Conservation (phyloP, 352 stramenopile genomes). For the Phytophthora pluvialis region DNA sequence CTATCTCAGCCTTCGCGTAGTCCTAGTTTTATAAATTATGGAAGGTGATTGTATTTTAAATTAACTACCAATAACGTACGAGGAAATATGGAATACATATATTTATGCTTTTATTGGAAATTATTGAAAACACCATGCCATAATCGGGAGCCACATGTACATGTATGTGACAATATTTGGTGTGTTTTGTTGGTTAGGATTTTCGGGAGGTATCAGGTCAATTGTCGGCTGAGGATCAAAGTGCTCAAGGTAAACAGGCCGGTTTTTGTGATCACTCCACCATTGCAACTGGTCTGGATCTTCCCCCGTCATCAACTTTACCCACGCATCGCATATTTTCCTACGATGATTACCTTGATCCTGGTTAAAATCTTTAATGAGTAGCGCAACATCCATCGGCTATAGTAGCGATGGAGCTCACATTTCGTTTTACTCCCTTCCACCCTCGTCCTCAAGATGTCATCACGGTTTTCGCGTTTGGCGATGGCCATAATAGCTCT, state of each 20-base stretch:
- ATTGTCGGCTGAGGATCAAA: slow-evolving; percentile 6
- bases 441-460: slow-evolving; percentile 1
- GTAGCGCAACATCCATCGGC: background rate
- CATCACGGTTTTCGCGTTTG: background rate
- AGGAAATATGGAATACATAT: no score
- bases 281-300: background rate
- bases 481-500: background rate
- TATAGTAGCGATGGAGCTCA: background rate
- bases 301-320: background rate
- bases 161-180: slow-evolving; percentile 12
- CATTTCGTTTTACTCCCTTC: background rate
- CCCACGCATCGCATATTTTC: background rate
- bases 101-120: no score
- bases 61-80: no score
- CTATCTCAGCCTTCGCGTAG: no score
- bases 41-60: no score
- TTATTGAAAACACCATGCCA: no score
- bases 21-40: no score
- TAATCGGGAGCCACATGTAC: no score
- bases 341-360: no score
- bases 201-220: background rate
- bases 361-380: no score
- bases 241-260: slow-evolving; percentile 2
- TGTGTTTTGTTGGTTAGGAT: no score
- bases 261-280: slow-evolving; percentile 9